A percentile compares a stretch with the other conserved stretches of the same genome.
Conservation (phyloP, 1,284 basidiomycete species). For the Cryptococcus sp. region DNA sequence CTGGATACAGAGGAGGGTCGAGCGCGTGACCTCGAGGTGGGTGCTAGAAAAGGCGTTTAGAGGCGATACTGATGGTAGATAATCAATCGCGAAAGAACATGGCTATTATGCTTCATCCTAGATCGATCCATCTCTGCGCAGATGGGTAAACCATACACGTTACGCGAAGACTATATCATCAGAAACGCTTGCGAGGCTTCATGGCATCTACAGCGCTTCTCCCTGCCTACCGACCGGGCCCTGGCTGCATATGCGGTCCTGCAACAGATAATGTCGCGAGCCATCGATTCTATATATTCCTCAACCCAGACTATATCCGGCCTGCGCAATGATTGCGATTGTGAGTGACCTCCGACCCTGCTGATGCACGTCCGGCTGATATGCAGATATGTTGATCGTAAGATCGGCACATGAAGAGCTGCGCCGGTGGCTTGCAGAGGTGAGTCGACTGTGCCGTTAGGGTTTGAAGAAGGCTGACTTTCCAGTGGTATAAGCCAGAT, state of each 20-base stretch:
- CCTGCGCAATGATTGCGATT: conserved; percentile 81
- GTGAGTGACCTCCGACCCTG: conserved; percentile 44
- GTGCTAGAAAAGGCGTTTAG: conserved; percentile 6
- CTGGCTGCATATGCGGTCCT: conserved; percentile 56
- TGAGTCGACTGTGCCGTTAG: conserved; percentile 1
- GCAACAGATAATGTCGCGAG: conserved; percentile 80
- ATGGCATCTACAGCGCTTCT: conserved; percentile 56
- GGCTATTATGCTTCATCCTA: conserved; percentile 85
- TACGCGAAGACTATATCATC: conserved; percentile 67
- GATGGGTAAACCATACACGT: conserved; percentile 49
- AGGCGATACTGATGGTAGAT: conserved; percentile 52
- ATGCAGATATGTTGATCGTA: conserved; percentile 39
- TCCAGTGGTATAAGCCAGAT: conserved; percentile 24
- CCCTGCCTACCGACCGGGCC: conserved; percentile 58
- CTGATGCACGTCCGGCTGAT: conserved; percentile 58
- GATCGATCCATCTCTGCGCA: conserved; percentile 85
- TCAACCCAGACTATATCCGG: conserved; percentile 76
- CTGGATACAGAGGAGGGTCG: conserved; percentile 66
- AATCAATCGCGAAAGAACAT: conserved; percentile 88
- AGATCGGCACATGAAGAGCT: conserved; percentile 45
- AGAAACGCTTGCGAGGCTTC: conserved; percentile 72
- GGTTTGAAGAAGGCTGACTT: not conserved
- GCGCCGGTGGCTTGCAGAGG: conserved; percentile 33
- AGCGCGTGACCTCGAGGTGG: conserved; percentile 44
- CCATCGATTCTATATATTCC: conserved; percentile 85